These are phyloP conservation scores for Suillus americanus DNA, from an alignment of 768 basidiomycete genomes.

Conservation along the genomic window DNA sequence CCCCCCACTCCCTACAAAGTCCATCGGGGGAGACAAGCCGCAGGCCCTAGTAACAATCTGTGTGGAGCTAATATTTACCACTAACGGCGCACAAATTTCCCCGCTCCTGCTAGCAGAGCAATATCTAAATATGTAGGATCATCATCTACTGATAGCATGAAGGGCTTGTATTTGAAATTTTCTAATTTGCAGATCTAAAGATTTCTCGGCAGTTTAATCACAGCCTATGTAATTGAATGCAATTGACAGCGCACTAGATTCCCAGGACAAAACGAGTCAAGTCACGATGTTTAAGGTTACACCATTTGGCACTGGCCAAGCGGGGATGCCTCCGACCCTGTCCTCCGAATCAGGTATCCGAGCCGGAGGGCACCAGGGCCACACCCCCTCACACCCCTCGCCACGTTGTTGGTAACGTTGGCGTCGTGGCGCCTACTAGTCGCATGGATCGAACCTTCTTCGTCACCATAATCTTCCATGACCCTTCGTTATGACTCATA, in stretches of 20 bases:
- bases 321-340: conserved; percentile 1
- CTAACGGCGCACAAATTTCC: background rate
- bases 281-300: background rate
- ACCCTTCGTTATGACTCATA: background rate
- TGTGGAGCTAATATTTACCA: background rate
- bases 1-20: background rate
- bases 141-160: background rate
- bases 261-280: background rate
- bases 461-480: background rate
- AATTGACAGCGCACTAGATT: background rate
- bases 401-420: background rate
- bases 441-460: background rate
- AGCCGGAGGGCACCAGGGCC: background rate
- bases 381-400: background rate
- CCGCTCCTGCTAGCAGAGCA: background rate
- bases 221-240: background rate
- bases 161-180: background rate
- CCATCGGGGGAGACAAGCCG: background rate
- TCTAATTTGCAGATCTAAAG: background rate
- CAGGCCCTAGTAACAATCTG: background rate
- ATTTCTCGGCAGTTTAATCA: background rate
- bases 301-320: background rate
- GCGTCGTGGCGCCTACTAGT: background rate
- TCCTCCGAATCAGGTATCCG: background rate
- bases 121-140: background rate